Evolutionary conservation across 345 rosid species (phyloP), one percentile per base, ranked within the genome.

Genomic region (Turritis glabra): DNA sequence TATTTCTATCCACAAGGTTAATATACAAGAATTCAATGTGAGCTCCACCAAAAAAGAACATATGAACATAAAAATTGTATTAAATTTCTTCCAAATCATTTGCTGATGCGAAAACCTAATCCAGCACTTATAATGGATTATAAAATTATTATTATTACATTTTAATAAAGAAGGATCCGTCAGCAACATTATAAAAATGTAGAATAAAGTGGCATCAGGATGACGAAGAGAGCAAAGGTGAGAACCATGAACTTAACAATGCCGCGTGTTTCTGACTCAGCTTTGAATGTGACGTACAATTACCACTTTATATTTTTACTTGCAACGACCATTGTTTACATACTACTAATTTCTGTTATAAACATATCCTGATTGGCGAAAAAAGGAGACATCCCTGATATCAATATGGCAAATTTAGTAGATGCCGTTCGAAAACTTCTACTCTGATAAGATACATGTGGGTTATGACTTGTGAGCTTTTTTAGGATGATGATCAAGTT

Each of bases 221-320:
- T 57, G 40, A 38, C 52, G 54, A 60, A 51, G 47, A 56, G 64
- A 33, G 73, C 25, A 56, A 57, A 78, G 63, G 74, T 68, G 65
- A 37, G 40, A 37, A 69, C 71, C 70, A 67, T 38, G 27, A 57
- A 69, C 22, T 46, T 48, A 33, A 61, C 12, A 71, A 21, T 63
- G 79, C 65, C 64, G 1, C 66, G 74, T 66, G 25, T 67, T 56
- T 60, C 72, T 80, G 84, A 83, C 77, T 68, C 76, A 52, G 79
- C 67, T 69, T 55, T 50, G 78, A 67, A 53, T 52, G 67, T 22
- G 80, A 78, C 67, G 18, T 76, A 38, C 33, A 66, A 47, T 40
- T 22, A 59, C 9, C 10, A 19, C 37, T 33, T 11, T 44, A 46
- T 8, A 0, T 17, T 1, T 63, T 25, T 15, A 59, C 26, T 23